These are phyloP conservation scores for Erodium maritimum DNA, from an alignment of 345 rosid genomes.

Conservation along the genomic window DNA sequence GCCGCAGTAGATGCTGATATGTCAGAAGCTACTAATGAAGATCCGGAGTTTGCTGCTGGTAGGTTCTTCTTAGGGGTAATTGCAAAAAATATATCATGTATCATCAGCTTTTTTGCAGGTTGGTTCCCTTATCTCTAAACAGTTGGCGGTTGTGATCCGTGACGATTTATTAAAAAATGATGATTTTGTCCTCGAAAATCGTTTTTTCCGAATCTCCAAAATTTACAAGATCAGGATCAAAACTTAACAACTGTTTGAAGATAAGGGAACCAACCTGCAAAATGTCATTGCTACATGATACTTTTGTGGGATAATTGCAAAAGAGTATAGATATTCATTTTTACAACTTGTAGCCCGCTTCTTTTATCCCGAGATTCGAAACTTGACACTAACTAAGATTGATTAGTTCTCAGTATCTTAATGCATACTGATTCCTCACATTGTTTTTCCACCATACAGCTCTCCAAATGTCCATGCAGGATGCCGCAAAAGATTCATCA, in stretches of 20 bases:
- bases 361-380: neutral
- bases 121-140: too few species aligned
- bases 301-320: too few species aligned
- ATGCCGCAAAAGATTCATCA: conserved; percentile 29
- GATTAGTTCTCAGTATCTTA: neutral
- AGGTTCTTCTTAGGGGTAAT: conserved; percentile 4
- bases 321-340: neutral
- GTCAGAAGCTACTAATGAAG: conserved; percentile 45
- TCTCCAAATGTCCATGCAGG: conserved; percentile 55
- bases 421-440: neutral
- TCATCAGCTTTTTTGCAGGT: too few species aligned
- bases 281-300: neutral
- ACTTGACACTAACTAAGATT: neutral
- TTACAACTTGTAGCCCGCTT: neutral
- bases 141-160: too few species aligned
- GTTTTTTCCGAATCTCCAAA: too few species aligned
- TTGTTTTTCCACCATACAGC: conserved; percentile 28
- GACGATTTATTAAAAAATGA: too few species aligned
- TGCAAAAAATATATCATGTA: too few species aligned
- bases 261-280: too few species aligned
- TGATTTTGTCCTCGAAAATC: too few species aligned
- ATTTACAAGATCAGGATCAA: too few species aligned
- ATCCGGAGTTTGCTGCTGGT: conserved; percentile 52
- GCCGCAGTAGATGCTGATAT: conserved; percentile 34
- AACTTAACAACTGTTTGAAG: too few species aligned